Evolutionary conservation across 1,284 basidiomycete species (phyloP).

Genomic region (Mycena sp.): DNA sequence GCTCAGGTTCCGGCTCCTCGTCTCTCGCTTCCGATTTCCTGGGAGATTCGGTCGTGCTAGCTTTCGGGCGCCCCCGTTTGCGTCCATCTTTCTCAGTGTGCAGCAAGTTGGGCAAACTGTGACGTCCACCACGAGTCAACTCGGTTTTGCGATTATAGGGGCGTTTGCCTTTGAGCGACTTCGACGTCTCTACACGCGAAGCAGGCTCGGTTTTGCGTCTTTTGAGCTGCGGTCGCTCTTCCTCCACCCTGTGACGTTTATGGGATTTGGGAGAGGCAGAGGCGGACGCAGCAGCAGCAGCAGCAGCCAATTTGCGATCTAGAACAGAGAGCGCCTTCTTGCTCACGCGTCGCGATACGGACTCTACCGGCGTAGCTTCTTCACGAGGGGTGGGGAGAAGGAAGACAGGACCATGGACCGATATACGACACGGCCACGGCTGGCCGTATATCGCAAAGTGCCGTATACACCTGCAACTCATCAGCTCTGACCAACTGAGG

Average conservation of each 20-base stretch:
- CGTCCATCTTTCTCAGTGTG: constrained; percentile 8
- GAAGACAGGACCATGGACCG: constrained; percentile 56
- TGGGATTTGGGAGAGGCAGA: constrained; percentile 36
- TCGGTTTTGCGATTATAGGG: neutral
- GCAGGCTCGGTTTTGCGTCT: constrained; percentile 49
- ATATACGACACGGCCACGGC: constrained; percentile 72
- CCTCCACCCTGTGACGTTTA: constrained; percentile 43
- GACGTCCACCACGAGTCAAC: constrained; percentile 1
- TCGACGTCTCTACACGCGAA: constrained; percentile 25
- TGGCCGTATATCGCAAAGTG: constrained; percentile 78
- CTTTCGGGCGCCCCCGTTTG: neutral
- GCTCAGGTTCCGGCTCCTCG: constrained; percentile 10
- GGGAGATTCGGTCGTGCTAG: constrained; percentile 8
- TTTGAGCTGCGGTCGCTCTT: constrained; percentile 53
- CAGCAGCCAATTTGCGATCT: constrained; percentile 63
- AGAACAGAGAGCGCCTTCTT: constrained; percentile 58
- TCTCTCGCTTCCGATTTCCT: constrained; percentile 4
- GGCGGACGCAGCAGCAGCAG: constrained; percentile 43
- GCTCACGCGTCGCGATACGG: constrained; percentile 47
- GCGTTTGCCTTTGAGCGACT: constrained; percentile 12
- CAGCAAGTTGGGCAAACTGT: constrained; percentile 17
- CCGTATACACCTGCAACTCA: constrained; percentile 69
- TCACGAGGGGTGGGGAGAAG: constrained; percentile 60
- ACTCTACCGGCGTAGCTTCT: constrained; percentile 57
- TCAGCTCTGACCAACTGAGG: neutral